Base-by-base conservation (phyloP, 2,329 filamentous ascomycete genomes). In the Acephala macrosclerotiorum region DNA sequence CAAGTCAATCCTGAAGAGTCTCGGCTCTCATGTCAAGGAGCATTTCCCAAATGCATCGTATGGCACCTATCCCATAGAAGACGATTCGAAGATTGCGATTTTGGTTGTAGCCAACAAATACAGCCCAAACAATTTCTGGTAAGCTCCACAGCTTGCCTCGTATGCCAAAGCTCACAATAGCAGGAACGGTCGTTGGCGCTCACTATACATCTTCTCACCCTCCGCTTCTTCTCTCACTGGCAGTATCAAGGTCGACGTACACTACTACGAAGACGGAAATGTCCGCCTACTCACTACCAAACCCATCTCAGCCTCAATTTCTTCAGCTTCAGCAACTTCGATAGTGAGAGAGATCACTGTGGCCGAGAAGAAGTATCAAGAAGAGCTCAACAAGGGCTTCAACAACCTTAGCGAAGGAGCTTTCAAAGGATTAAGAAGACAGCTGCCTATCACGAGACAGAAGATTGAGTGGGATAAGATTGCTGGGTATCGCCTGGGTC, bases 391-490 rank as follows among this genome's bases (percentile, higher is more conserved):
- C 82, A 88, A 89, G 77, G 94, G 94, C 18, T 98, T 99, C 78
- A 89, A 89, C 16, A 91, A 85, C 70, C 83, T 99, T 77, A 96
- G 93, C 75, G 96, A 99, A 81, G 95, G 94, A 11, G 93, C 94
- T 0, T 99, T 99, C 82, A 99, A 98, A 87, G 89, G 90, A 1
- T 80, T 99, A 78, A 88, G 96, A 76, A 88, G 96, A 80, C 96
- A 98, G 81, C 82, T 99, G 77, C 96, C 96, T 0, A 94, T 99
- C 66, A 99, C 96, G 68, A 89, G 96, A 76, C 96, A 99, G 84
- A 97, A 97, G 86, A 95, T 99, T 73, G 96, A 99, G 81, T 99
- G 96, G 96, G 95, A 99, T 80, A 97, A 97, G 84, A 93, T 99
- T 71, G 91, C 93, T 55, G 94, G 93, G 72, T 99, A 99, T 82